Evolutionary conservation across 2,329 filamentous ascomycete species (phyloP), one percentile per base, ranked within the genome.

Genomic region (Penicillium corylophilum): DNA sequence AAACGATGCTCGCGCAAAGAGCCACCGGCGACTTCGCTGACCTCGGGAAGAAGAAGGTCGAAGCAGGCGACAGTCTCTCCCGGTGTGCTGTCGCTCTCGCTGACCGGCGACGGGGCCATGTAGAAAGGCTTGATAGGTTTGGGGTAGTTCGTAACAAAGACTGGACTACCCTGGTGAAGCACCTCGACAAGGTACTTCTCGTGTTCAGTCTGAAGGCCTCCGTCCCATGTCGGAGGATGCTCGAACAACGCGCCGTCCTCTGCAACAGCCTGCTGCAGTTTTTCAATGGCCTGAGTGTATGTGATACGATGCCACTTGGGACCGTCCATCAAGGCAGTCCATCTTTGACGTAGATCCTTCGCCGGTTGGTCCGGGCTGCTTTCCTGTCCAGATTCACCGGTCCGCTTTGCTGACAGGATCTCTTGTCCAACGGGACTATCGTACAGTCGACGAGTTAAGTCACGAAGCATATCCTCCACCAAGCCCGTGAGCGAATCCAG

Each of bases 71-170:
- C 90, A 4, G 90, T 95, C 44, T 71, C 64, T 29, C 60, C 54
- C 12, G 59, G 42, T 1, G 38, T 46, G 6, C 48, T 63, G 16
- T 41, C 15, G 22, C 16, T 31, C 12, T 53, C 47, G 6, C 50
- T 35, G 16, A 44, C 39, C 18, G 62, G 51, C 1, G 82, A 82
- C 15, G 84, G 82, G 2, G 82, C 72, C 88, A 91, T 92, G 72
- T 92, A 99, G 74, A 97, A 99, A 10, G 93, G 90, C 74, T 99
- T 99, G 69, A 94, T 85, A 43, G 79, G 77, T 59, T 83, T 83
- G n/a, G 94, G 94, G 68, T 96, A 99, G 70, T 96, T 81, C 13
- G 92, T 97, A 58, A 99, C 85, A 68, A 97, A 97, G 40, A 97
- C 80, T 7, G 94, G 94, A 1, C 75, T 73, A 16, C 80, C 79